Evolutionary conservation across 1,284 basidiomycete species (phyloP).

Genomic region (Ganoderma boninense): DNA sequence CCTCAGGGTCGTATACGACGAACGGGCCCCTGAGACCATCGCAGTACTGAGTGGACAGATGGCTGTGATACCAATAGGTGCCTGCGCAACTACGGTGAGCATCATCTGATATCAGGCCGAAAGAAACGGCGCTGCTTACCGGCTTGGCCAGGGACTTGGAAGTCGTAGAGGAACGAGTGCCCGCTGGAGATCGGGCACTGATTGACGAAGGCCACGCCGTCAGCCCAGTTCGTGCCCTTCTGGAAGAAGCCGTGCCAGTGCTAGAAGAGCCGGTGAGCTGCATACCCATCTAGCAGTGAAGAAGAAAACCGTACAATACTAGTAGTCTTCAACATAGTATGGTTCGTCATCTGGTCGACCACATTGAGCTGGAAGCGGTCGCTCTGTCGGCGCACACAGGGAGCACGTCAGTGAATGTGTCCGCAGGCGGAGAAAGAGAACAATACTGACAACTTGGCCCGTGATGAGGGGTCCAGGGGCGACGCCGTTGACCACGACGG

Average conservation of each 20-base stretch:
- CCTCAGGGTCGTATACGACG: slow-evolving; percentile 53
- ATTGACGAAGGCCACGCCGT: slow-evolving; percentile 47
- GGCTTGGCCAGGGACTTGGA: slow-evolving; percentile 42
- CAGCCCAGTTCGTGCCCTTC: slow-evolving; percentile 43
- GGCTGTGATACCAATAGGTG: slow-evolving; percentile 34
- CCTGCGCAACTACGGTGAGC: slow-evolving; percentile 9
- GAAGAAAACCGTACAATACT: slow-evolving; percentile 39
- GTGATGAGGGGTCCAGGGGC: slow-evolving; percentile 40
- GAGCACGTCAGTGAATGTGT: neutral
- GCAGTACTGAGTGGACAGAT: slow-evolving; percentile 39
- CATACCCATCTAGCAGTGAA: neutral
- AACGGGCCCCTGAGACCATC: slow-evolving; percentile 46
- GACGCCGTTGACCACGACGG: slow-evolving; percentile 34
- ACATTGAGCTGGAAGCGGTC: slow-evolving; percentile 44
- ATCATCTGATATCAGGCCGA: slow-evolving; percentile 14
- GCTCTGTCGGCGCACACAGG: slow-evolving; percentile 25
- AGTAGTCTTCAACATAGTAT: slow-evolving; percentile 44
- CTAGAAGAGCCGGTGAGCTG: slow-evolving; percentile 24
- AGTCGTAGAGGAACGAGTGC: slow-evolving; percentile 52
- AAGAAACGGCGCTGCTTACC: slow-evolving; percentile 32
- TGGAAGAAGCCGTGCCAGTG: slow-evolving; percentile 48
- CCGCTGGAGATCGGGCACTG: slow-evolving; percentile 61
- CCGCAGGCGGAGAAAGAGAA: neutral
- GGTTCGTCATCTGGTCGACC: slow-evolving; percentile 43
- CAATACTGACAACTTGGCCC: slow-evolving; percentile 30